These are phyloP conservation scores for Ogataea nonfermentans DNA, from an alignment of 805 yeast genomes.

Conservation along the genomic window DNA sequence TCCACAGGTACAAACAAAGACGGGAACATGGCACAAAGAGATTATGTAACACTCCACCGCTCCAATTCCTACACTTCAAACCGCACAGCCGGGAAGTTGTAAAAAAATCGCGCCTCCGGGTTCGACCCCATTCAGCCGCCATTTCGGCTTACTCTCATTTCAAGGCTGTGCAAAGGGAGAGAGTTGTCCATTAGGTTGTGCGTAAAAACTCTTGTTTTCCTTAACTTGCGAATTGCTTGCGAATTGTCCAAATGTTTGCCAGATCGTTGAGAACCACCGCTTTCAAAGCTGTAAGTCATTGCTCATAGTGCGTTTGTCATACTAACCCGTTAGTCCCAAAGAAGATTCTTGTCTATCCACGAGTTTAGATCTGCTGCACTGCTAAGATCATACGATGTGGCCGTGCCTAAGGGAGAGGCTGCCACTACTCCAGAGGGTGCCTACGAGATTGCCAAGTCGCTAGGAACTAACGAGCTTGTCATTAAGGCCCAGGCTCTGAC, in stretches of 20 bases:
- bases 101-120: conserved; percentile 1
- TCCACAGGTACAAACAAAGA: not conserved
- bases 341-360: conserved; percentile 83
- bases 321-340: conserved; percentile 23
- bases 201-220: conserved; percentile 9
- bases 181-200: conserved; percentile 8
- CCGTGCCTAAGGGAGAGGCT: conserved; percentile 88
- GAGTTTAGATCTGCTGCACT: conserved; percentile 94
- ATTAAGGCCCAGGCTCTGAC: conserved; percentile 98
- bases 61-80: conserved; percentile 4
- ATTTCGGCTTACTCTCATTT: conserved; percentile 7
- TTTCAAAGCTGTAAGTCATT: conserved; percentile 22
- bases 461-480: conserved; percentile 80
- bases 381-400: conserved; percentile 77
- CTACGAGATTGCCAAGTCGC: conserved; percentile 69
- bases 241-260: conserved; percentile 22
- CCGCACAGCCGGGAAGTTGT: conserved; percentile 11
- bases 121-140: conserved; percentile 9
- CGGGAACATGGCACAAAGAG: conserved; percentile 2
- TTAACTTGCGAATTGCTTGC: not conserved
- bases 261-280: conserved; percentile 22
- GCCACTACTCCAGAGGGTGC: conserved; percentile 91
- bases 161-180: conserved; percentile 14
- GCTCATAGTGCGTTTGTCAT: not conserved
- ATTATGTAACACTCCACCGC: not conserved